Evolutionary conservation across 148 eudicot genomes (phyloP).

Genomic region (Fagopyrum tataricum): DNA sequence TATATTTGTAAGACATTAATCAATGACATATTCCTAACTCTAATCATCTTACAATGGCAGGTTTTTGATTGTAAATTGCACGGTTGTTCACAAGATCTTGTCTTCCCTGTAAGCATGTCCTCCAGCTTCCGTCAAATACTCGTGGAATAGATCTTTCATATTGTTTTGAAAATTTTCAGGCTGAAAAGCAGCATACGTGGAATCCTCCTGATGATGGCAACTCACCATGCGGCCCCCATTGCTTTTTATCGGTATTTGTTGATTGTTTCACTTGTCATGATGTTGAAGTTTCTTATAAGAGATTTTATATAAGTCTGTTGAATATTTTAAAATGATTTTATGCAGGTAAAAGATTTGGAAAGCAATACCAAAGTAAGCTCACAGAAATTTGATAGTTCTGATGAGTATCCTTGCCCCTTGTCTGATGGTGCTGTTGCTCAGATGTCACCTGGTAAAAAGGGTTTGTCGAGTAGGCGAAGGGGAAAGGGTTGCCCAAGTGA

Average conservation of each 20-base stretch:
- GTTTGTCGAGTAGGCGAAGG: slow-evolving; percentile 39
- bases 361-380: slow-evolving; percentile 26
- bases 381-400: slow-evolving; percentile 27
- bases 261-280: not conserved
- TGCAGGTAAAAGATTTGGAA: slow-evolving; percentile 49
- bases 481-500: slow-evolving; percentile 65
- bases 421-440: slow-evolving; percentile 37
- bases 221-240: slow-evolving; percentile 65
- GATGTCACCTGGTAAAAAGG: slow-evolving; percentile 38
- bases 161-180: slow-evolving; percentile 28
- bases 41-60: slow-evolving; percentile 38
- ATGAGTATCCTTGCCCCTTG: slow-evolving; percentile 39
- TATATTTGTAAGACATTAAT: slow-evolving; percentile 1
- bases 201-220: slow-evolving; percentile 46
- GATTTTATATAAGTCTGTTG: not conserved
- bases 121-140: not conserved
- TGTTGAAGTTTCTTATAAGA: not conserved
- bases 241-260: slow-evolving; percentile 57
- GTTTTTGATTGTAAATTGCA: slow-evolving; percentile 96
- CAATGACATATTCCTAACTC: slow-evolving; percentile 6
- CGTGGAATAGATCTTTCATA: not conserved
- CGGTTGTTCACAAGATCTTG: slow-evolving; percentile 97
- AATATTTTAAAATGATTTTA: slow-evolving; percentile 3
- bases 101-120: slow-evolving; percentile 66
- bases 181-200: slow-evolving; percentile 75